Percentiles rank a stretch among this genome's conserved stretches.
Conservation (phyloP, 2,329 filamentous ascomycete species). For the Arthrobotrys sinensis region DNA sequence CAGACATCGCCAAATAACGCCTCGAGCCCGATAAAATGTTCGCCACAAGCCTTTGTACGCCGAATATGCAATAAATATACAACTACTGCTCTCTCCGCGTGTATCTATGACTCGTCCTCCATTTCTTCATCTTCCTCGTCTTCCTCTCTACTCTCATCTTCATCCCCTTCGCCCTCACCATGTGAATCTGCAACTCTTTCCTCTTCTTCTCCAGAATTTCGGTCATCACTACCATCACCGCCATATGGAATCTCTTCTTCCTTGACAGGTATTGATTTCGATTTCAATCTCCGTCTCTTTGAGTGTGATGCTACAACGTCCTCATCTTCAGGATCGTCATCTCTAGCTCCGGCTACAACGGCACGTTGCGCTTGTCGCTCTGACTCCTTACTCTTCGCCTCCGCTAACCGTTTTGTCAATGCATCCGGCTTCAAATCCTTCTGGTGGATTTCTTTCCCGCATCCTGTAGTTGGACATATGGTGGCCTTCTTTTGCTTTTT, state of each 20-base stretch:
- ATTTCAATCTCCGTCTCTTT: slow-evolving; percentile 25
- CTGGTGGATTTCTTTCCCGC: slow-evolving; percentile 34
- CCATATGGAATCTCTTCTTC: slow-evolving; percentile 55
- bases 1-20: not conserved
- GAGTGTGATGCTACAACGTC: not conserved
- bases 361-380: not conserved
- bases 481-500: slow-evolving; percentile 42
- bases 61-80: not conserved
- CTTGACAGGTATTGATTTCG: slow-evolving; percentile 1
- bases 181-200: slow-evolving; percentile 22
- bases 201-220: not conserved
- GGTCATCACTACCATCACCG: slow-evolving; percentile 7
- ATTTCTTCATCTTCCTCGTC: slow-evolving; percentile 37
- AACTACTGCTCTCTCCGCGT: not conserved
- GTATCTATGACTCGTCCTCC: slow-evolving; percentile 21
- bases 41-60: not conserved
- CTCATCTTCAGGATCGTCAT: not conserved
- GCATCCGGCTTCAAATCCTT: slow-evolving; percentile 42
- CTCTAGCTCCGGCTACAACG: not conserved
- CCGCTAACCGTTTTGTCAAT: slow-evolving; percentile 41
- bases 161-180: slow-evolving; percentile 24
- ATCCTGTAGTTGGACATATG: slow-evolving; percentile 42
- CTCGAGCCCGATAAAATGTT: not conserved
- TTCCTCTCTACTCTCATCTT: slow-evolving; percentile 12
- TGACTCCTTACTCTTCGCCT: not conserved